Evolutionary conservation across 192 early-diverging fungal species (phyloP).

Genomic region (Spizellomyces punctatus): DNA sequence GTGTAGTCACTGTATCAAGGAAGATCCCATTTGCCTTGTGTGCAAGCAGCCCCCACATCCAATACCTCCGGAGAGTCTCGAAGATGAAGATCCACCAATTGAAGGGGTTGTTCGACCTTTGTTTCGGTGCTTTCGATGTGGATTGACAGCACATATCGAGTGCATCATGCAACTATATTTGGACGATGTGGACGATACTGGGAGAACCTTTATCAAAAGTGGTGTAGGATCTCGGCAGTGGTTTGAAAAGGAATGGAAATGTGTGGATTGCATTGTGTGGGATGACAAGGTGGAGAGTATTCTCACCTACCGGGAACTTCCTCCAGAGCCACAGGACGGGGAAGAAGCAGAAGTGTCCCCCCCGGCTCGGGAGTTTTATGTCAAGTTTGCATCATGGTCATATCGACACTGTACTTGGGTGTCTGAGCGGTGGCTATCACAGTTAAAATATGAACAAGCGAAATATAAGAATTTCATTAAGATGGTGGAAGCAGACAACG

Average conservation of each 20-base stretch:
- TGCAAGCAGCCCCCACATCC: background rate
- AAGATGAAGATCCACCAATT: background rate
- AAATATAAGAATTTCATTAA: constrained; percentile 33
- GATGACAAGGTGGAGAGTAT: constrained; percentile 31
- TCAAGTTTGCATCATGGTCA: constrained; percentile 43
- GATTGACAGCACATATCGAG: constrained; percentile 17
- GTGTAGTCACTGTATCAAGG: constrained; percentile 12
- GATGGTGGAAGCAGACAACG: constrained; percentile 22
- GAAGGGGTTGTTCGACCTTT: constrained; percentile 9
- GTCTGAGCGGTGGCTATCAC: constrained; percentile 41
- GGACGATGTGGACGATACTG: constrained; percentile 12
- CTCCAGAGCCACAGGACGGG: too few relatives aligned
- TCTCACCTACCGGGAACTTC: constrained; percentile 12
- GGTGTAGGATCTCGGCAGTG: background rate
- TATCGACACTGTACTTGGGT: constrained; percentile 50
- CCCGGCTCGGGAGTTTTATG: constrained; percentile 38
- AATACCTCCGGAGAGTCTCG: background rate
- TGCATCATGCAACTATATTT: constrained; percentile 26
- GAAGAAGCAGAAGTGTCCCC: background rate
- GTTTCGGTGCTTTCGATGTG: constrained; percentile 35
- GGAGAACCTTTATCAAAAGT: background rate
- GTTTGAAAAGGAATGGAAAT: constrained; percentile 34
- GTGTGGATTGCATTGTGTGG: constrained; percentile 47
- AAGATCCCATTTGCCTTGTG: constrained; percentile 4
- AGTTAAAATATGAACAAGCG: constrained; percentile 7